Base-by-base conservation (phyloP, 352 stramenopile genomes). In the Pythium insidiosum region DNA sequence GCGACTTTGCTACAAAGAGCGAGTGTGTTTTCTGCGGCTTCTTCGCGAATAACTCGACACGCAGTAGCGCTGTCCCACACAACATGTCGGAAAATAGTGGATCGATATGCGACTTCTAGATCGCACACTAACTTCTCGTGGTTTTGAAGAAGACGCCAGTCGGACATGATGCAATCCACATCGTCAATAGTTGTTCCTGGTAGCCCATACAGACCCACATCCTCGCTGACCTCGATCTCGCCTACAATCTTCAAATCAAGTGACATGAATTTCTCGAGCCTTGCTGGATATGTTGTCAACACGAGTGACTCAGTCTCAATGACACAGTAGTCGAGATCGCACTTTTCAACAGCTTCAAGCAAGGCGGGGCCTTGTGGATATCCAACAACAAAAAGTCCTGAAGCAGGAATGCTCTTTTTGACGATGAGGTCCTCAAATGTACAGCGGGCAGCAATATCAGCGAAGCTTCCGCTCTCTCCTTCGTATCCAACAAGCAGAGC, bases 101-200 rank as follows among this genome's bases (percentile, higher is more conserved):
- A 30, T 6, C 19, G 28, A 21, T 33, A 31, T 16, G 22, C 10
- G 4, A 16, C 18, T 19, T 52, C 45, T 13, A 52, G 45, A 4
- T 45, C 25, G 7, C 37, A 10, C 19, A 52, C 38, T 19, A 37
- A 38, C 6, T 30, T 22, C 18, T 52, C 45, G 21, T 23, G 38
- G 1, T 29, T 35, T 30, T 38, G 36, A 4, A 52, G 26, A 29
- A 33, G 13, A 5, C n/a, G 15, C 35, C 45, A 44, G 21, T 52
- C 45, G 5, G 45, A 52, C 19, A 52, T 39, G 25, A 52, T 23
- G 16, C 45, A 52, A 37, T 52, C 45, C 2, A 29, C 45, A 15
- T 38, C 20, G 13, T 11, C 13, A 5, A 44, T n/a, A 12, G 25
- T 22, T 12, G 44, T 51, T 6, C 25, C 34, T 13, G 25, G 44